Evolutionary conservation across 352 stramenopile species (phyloP).

Genomic region (Phytopythium helicoides): DNA sequence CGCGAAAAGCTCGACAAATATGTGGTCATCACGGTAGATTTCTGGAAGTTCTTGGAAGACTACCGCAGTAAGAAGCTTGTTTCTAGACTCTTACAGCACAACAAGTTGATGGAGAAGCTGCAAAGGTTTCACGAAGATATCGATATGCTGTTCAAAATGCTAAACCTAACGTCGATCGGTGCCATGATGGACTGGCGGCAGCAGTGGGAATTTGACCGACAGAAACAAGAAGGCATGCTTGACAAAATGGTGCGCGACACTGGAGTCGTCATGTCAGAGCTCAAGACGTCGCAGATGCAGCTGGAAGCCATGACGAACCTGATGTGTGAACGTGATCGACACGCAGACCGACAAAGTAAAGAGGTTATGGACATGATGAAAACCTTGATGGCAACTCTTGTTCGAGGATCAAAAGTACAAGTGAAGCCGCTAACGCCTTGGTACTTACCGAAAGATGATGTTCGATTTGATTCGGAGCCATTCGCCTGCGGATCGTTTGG

Average conservation of each 20-base stretch:
- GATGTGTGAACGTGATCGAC: constrained; percentile 12
- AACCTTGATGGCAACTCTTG: constrained; percentile 6
- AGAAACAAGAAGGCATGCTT: not conserved
- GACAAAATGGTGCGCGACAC: constrained; percentile 1
- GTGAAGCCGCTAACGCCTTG: constrained; percentile 9
- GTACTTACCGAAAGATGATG: constrained; percentile 16
- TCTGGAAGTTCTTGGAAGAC: constrained; percentile 3
- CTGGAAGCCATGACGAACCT: constrained; percentile 8
- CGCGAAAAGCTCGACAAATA: constrained; percentile 10
- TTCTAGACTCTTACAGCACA: constrained; percentile 5
- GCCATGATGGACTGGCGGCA: constrained; percentile 14
- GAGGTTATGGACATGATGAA: constrained; percentile 7
- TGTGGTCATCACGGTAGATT: not conserved
- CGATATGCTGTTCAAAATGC: constrained; percentile 6
- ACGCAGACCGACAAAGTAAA: not conserved
- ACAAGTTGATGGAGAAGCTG: constrained; percentile 10
- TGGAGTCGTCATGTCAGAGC: constrained; percentile 2
- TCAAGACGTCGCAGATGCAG: not conserved
- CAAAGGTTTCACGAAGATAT: constrained; percentile 15
- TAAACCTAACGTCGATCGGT: constrained; percentile 4
- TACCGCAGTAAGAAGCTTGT: constrained; percentile 13
- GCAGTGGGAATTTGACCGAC: constrained; percentile 10
- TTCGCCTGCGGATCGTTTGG: constrained; percentile 23
- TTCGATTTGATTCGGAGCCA: constrained; percentile 5
- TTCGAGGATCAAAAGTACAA: constrained; percentile 7